Base-by-base conservation (phyloP, 2,329 filamentous ascomycete species). In the Metarhizium humberi region DNA sequence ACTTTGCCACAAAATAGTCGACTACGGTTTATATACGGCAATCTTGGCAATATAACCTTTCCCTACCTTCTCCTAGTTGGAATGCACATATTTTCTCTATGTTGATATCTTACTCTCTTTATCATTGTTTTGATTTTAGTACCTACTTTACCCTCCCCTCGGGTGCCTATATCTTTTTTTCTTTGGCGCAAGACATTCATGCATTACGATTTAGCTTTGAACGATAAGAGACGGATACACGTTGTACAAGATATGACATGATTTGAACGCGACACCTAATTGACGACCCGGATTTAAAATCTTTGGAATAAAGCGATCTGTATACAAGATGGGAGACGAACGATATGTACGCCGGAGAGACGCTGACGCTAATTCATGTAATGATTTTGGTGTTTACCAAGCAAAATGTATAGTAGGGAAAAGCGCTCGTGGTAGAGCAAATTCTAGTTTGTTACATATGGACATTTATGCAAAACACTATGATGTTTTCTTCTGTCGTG, bases 401-500 rank as follows among this genome's bases (percentile, higher is more conserved):
- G 13, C 25, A 13, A 30, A 25, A 46, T 46, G 43, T 46, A 46
- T 13, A 46, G 4, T 46, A 46, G 40, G 18, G 18, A 46, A 46
- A 11, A n/a, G 18, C n/a, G 43, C n/a, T 46, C 18, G 10, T 20
- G 5, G 3, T 11, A 20, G 43, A 25, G 10, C 4, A 4, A 18
- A 25, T n/a, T 46, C 10, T 48, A 48, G 8, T 5, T 48, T 30
- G 25, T 14, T 30, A 48, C 13, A 30, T 6, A 48, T 48, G 45
- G 14, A 48, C 25, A 16, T 48, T 16, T 8, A 30, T 29, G n/a
- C 42, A 18, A n/a, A 30, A 18, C 5, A 14, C 29, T 52, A 57
- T n/a, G n/a, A 29, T 8, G 36, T 30, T 53, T 58, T 62, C 64
- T 61, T 63, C 63, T 65, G 64, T 13, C 60, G 62, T 13, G 62